phyloP scores from a whole-genome alignment of 1,284 basidiomycete species.

The Anthracocystis setariae region DNA sequence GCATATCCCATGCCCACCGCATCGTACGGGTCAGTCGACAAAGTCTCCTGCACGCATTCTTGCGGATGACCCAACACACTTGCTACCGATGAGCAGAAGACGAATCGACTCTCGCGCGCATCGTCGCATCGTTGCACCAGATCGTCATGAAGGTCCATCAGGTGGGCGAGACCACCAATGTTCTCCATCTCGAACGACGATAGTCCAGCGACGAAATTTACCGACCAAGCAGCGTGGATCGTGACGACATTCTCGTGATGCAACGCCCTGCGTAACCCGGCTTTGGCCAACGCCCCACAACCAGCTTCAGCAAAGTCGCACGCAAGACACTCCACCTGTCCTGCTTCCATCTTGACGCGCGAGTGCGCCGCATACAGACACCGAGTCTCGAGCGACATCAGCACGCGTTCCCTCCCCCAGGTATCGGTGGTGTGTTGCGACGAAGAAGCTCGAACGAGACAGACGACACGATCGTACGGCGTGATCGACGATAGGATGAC shows the following conservation, averaged over 20 bases:
- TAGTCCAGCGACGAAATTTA: slow-evolving; percentile 55
- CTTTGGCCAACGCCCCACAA: slow-evolving; percentile 8
- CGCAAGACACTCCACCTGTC: slow-evolving; percentile 24
- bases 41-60: slow-evolving; percentile 2
- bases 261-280: background rate
- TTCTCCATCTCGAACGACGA: slow-evolving; percentile 46
- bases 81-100: slow-evolving; percentile 69
- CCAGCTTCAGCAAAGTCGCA: slow-evolving; percentile 31
- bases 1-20: slow-evolving; percentile 44
- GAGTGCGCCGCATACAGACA: slow-evolving; percentile 45
- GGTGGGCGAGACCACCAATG: slow-evolving; percentile 28
- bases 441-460: slow-evolving; percentile 71
- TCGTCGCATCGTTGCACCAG: slow-evolving; percentile 69
- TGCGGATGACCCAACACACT: background rate
- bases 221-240: slow-evolving; percentile 57
- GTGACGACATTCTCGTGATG: slow-evolving; percentile 14
- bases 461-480: slow-evolving; percentile 69
- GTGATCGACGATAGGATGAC: slow-evolving; percentile 69
- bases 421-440: slow-evolving; percentile 58
- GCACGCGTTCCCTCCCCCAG: slow-evolving; percentile 69
- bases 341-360: slow-evolving; percentile 14
- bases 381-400: slow-evolving; percentile 64
- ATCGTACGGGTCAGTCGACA: slow-evolving; percentile 4
- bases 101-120: slow-evolving; percentile 45
- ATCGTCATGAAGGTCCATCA: slow-evolving; percentile 22